Base-by-base conservation (phyloP, 495 filamentous ascomycete genomes). In the Trichoderma reesei region DNA sequence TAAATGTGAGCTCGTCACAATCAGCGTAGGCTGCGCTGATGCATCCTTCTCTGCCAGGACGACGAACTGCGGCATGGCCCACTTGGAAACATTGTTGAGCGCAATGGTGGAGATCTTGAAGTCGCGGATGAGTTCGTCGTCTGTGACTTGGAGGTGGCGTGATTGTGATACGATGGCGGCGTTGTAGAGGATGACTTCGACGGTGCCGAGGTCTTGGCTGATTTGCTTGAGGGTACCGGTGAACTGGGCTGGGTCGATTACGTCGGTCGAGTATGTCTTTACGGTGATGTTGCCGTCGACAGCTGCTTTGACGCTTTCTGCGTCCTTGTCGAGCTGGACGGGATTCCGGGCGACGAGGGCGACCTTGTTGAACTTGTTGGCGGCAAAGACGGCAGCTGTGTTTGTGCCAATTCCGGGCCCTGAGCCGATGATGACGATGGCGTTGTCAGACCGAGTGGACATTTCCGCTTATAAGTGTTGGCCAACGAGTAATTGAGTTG, bases 351-450 rank as follows among this genome's bases (percentile, higher is more conserved):
- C 72, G 33, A 80, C 66, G 20, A 79, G 69, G 34, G 73, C 72
- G 11, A 79, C 69, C 46, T 74, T 76, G 59, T 66, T 67, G 68
- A 74, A 78, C 36, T 72, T 67, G 36, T 74, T 69, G 14, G 67
- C 51, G 20, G 76, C 73, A 65, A 79, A 80, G 16, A 71, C 62
- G 0, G 69, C 41, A 16, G 75, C 67, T 8, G 73, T 68, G 44
- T 72, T 62, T 48, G 69, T 67, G 42, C 76, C 76, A 61, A 80
- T 77, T 42, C 78, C 76, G 6, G 76, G 74, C 4, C 76, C 78
- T 16, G 73, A 70, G 64, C 78, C 78, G 63, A 80, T 68, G 38
- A 79, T 65, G 26, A 76, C 63, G 59, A 77, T 60, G n/a, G 67
- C 67, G 10, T 56, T 56, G 26, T 56, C 51, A 56, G 51, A 56